Evolutionary conservation across 192 early-diverging fungal genomes (phyloP), one percentile per base, ranked within the genome.

Genomic region (Mortierella alpina): DNA sequence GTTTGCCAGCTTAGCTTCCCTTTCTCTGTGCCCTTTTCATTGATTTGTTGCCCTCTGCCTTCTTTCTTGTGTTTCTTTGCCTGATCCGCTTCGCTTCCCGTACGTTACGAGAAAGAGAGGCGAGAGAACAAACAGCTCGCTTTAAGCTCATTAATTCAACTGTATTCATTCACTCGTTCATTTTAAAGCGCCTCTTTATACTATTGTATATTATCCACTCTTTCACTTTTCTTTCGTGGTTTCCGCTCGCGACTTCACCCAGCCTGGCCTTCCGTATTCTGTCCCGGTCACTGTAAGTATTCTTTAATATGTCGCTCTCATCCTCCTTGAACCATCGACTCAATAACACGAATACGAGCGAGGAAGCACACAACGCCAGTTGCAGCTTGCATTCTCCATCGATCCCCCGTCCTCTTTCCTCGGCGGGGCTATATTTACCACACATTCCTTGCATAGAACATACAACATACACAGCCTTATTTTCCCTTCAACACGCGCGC

Each of bases 21-120:
- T 31, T 31, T 31, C 31, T 31, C 3, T 3, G 31, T 31, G 31
- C 31, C 31, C 3, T 31, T 31, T 31, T 31, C 31, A 31, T 31
- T 3, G 31, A 31, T 31, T 31, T 31, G 31, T 31, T 31, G 31
- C 31, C 31, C 31, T 31, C 3, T 3, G 31, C 31, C 31, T 31
- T 31, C 31, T 1, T 59, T 14, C n/a, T 39, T 59, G 15, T 59
- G 7, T 41, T 14, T 18, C 40, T 58, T 31, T 39, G 22, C 56
- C 47, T 47, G 67, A 58, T 59, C 67, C 67, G 45, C 67, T 68
- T 68, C 67, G 56, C 56, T 68, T 50, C 44, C 54, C 63, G 22
- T 20, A 23, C 8, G 58, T 31, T 31, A 31, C 31, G 31, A 31
- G 31, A 31, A 31, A 1, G 31, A 31, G 3, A 31, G 3, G 31